These are phyloP conservation scores for Hansenula sp. DNA, from an alignment of 1,139 yeast species.

Conservation along the genomic window DNA sequence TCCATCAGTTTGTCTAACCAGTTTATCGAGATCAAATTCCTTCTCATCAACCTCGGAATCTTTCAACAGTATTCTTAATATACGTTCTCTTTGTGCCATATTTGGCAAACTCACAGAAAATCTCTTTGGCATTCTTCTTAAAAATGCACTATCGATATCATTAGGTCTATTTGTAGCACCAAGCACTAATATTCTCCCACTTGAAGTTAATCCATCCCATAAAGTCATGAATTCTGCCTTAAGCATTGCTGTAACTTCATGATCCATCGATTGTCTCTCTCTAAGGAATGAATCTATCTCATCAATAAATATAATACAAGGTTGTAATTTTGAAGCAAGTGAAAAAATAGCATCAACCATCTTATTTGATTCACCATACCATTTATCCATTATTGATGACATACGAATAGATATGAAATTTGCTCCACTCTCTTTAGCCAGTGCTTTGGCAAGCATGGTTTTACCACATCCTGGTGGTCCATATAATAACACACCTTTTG, in stretches of 20 bases:
- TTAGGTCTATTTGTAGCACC: conserved; percentile 94
- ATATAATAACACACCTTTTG: conserved; percentile 87
- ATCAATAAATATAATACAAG: conserved; percentile 92
- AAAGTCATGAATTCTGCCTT: conserved; percentile 97
- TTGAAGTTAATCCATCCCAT: conserved; percentile 86
- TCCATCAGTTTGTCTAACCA: conserved; percentile 67
- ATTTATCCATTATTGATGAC: conserved; percentile 95
- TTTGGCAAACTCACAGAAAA: conserved; percentile 79
- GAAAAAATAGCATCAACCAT: conserved; percentile 92
- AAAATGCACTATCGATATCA: conserved; percentile 89
- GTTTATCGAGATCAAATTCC: conserved; percentile 54
- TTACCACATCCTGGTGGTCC: conserved; percentile 99
- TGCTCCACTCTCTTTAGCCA: conserved; percentile 90
- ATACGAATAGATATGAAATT: conserved; percentile 87
- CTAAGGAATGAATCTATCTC: conserved; percentile 93
- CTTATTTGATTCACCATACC: conserved; percentile 97
- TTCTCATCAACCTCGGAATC: conserved; percentile 56
- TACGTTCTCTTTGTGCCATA: conserved; percentile 61
- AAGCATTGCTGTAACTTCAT: conserved; percentile 91
- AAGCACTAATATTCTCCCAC: conserved; percentile 78
- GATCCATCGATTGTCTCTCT: conserved; percentile 81
- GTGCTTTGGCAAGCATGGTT: conserved; percentile 94
- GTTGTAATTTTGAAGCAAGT: conserved; percentile 84
- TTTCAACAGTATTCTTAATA: conserved; percentile 59
- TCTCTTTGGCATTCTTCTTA: conserved; percentile 89